Conservation (phyloP, 306 rosid genomes). For the Lablab purpureus region DNA sequence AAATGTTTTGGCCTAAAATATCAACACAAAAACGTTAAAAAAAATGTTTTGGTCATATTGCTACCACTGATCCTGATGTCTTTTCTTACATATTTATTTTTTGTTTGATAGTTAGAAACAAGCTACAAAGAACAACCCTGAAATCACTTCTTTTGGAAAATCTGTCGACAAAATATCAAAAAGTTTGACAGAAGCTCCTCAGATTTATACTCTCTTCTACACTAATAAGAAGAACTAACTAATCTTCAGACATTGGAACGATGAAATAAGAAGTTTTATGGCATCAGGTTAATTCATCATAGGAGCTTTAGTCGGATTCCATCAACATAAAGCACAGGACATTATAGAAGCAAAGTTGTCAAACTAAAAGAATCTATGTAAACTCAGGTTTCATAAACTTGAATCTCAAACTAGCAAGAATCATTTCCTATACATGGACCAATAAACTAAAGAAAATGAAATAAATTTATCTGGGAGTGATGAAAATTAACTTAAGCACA, state of each 20-base stretch:
- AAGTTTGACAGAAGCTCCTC: constrained; percentile 54
- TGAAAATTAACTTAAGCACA: too few relatives aligned
- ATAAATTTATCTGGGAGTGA: too few relatives aligned
- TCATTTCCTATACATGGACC: too few relatives aligned
- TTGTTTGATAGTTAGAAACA: not conserved
- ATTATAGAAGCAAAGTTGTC: not conserved
- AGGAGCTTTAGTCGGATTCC: constrained; percentile 49
- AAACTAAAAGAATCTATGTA: not conserved
- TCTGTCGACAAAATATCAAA: not conserved
- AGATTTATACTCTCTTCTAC: constrained; percentile 50
- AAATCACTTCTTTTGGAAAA: constrained; percentile 4
- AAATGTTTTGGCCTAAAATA: constrained; percentile 12
- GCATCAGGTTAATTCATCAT: constrained; percentile 49
- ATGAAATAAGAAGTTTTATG: constrained; percentile 26
- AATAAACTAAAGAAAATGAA: too few relatives aligned
- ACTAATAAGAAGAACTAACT: constrained; percentile 13
- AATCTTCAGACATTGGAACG: constrained; percentile 59
- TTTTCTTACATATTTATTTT: not conserved
- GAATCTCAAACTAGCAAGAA: not conserved
- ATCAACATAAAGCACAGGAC: not conserved
- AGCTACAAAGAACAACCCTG: not conserved
- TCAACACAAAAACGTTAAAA: constrained; percentile 14
- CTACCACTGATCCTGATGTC: not conserved
- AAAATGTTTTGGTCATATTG: not conserved
- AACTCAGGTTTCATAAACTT: not conserved